Conservation (phyloP, 2,329 filamentous ascomycete species). For the Botrytis cinerea region DNA sequence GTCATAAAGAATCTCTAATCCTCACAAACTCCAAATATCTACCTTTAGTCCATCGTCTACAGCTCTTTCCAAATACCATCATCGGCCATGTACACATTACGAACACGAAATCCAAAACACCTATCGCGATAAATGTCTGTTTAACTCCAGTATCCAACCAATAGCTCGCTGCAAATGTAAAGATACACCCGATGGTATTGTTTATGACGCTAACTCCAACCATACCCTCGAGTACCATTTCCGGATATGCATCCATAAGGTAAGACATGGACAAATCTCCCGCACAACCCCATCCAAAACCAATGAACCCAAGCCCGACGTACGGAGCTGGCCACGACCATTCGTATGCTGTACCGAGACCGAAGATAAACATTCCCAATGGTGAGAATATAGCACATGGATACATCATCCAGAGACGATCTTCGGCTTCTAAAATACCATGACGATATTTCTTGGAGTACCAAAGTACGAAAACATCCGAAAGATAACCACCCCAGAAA, state of each 20-base stretch:
- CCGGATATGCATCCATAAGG: slow-evolving; percentile 56
- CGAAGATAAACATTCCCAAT: slow-evolving; percentile 47
- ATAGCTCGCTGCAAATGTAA: slow-evolving; percentile 53
- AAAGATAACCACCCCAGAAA: slow-evolving; percentile 58
- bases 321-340: slow-evolving; percentile 57
- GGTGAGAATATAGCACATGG: slow-evolving; percentile 42
- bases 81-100: slow-evolving; percentile 55
- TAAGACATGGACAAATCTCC: slow-evolving; percentile 58
- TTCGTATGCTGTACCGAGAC: slow-evolving; percentile 45
- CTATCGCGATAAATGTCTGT: slow-evolving; percentile 55
- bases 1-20: slow-evolving; percentile 46
- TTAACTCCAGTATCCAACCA: slow-evolving; percentile 52
- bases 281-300: slow-evolving; percentile 60
- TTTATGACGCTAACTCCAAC: slow-evolving; percentile 59
- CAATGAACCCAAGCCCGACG: slow-evolving; percentile 57
- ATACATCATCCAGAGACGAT: slow-evolving; percentile 42
- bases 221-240: slow-evolving; percentile 60
- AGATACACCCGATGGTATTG: slow-evolving; percentile 55
- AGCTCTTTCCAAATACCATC: slow-evolving; percentile 55
- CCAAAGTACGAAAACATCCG: slow-evolving; percentile 57
- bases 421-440: slow-evolving; percentile 46
- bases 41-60: slow-evolving; percentile 50
- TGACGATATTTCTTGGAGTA: slow-evolving; percentile 37
- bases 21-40: slow-evolving; percentile 51
- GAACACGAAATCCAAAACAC: slow-evolving; percentile 52